A percentile compares a stretch with the other conserved stretches of the same genome.
These are phyloP conservation scores for Glaciozyma martinii DNA, from an alignment of 768 basidiomycete genomes.

Conservation along the genomic window DNA sequence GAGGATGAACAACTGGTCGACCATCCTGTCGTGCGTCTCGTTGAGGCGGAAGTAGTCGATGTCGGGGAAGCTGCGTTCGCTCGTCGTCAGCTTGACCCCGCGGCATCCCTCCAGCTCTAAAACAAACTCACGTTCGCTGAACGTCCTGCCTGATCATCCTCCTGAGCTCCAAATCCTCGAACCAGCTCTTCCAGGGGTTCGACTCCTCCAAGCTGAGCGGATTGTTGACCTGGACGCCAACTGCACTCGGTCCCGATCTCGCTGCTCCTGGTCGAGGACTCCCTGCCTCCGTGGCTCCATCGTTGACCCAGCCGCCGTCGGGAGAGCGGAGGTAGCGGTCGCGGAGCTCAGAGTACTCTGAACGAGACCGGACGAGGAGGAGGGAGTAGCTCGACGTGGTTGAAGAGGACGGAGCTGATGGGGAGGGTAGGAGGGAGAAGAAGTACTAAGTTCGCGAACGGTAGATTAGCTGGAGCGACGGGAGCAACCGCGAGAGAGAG, in stretches of 20 bases:
- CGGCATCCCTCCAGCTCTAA: not conserved
- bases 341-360: constrained; percentile 50
- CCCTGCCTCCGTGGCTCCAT: constrained; percentile 39
- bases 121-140: constrained; percentile 68
- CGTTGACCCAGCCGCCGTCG: constrained; percentile 72
- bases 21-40: constrained; percentile 66
- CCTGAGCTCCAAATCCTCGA: constrained; percentile 74
- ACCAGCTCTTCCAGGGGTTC: constrained; percentile 97
- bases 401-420: constrained; percentile 14
- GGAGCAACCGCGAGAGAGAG: too few relatives aligned
- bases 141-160: constrained; percentile 90
- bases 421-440: constrained; percentile 26
- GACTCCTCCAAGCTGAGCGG: constrained; percentile 38
- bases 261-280: constrained; percentile 43
- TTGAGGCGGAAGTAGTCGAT: constrained; percentile 75
- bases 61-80: constrained; percentile 74
- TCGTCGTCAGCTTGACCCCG: not conserved
- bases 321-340: constrained; percentile 69
- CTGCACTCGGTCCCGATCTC: constrained; percentile 47
- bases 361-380: constrained; percentile 26
- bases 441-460: constrained; percentile 20
- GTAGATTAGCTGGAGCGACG: constrained; percentile 15
- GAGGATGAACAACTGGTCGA: constrained; percentile 79
- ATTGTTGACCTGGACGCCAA: constrained; percentile 16
- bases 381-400: constrained; percentile 25